Evolutionary conservation across 78 protist genomes (phyloP).

Genomic region (Cavenderia fasciculata): DNA sequence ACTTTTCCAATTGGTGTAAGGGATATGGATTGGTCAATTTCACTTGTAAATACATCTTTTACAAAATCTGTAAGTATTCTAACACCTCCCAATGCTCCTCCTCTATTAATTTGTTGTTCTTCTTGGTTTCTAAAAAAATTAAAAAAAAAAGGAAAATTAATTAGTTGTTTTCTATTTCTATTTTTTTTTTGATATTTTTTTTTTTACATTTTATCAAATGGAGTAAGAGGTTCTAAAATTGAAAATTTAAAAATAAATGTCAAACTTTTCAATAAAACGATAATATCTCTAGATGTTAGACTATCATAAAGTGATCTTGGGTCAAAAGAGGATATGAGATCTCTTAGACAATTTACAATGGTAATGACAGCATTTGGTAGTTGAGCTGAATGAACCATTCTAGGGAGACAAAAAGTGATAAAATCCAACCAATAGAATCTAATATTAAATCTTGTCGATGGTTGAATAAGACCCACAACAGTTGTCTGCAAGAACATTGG

Average conservation of each 20-base stretch:
- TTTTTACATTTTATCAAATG: constrained; percentile 13
- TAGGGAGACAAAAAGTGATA: constrained; percentile 66
- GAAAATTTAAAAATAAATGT: constrained; percentile 59
- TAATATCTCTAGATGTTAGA: constrained; percentile 59
- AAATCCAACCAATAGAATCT: constrained; percentile 79
- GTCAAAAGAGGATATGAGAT: constrained; percentile 37
- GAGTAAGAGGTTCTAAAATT: constrained; percentile 51
- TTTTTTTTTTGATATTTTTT: no score
- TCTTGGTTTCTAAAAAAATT: background rate
- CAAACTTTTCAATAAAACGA: constrained; percentile 47
- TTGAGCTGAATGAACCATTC: constrained; percentile 47
- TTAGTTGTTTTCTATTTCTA: no score
- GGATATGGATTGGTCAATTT: constrained; percentile 13
- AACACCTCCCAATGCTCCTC: constrained; percentile 36
- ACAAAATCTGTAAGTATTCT: constrained; percentile 68
- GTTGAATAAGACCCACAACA: constrained; percentile 70
- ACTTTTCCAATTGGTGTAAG: constrained; percentile 61
- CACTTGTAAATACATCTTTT: constrained; percentile 67
- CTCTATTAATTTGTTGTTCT: background rate
- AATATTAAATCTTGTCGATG: constrained; percentile 63
- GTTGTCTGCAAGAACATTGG: constrained; percentile 75
- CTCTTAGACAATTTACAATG: constrained; percentile 75
- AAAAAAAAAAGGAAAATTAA: no score
- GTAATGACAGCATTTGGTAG: constrained; percentile 22
- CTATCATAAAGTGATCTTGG: constrained; percentile 57